Evolutionary conservation across 169 alveolate genomes (phyloP), one percentile per base, ranked within the genome.

Genomic region (Nephromyces sp.): DNA sequence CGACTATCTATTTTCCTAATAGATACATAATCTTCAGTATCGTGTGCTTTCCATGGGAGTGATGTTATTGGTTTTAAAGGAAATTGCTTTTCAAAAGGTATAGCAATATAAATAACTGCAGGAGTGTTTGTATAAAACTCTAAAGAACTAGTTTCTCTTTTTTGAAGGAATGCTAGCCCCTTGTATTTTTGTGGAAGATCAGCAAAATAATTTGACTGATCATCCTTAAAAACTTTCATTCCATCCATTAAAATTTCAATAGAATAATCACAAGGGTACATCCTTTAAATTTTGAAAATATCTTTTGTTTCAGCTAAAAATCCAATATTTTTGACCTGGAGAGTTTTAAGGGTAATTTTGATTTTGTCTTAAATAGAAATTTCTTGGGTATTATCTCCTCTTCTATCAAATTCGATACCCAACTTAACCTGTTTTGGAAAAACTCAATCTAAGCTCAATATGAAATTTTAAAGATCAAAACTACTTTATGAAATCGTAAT

Each of bases 371-470:
- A 68, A 84, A 84, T 32, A 86, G 81, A 52, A 82, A 83, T 33
- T 77, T 66, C 30, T 85, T 75, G 22, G 81, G 83, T 6, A 83
- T 73, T 1, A 70, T 78, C 61, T 82, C 82, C 25, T 83, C 76
- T 22, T 80, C 79, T 30, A 70, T 72, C 15, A 79, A 65, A 25
- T 84, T 71, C 4, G 89, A 79, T 64, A 70, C 64, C 92, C 92
- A 84, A n/a, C n/a, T n/a, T n/a, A n/a, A n/a, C n/a, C n/a, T n/a
- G n/a, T n/a, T n/a, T n/a, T n/a, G 66, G 80, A 62, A 8, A 84
- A 70, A 66, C 82, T 69, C 52, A 63, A 68, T 52, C 86, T 77
- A 22, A 0, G 6, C 52, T 66, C 29, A 3, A 62, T 34, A 74
- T 6, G 22, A 43, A 43, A 43, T 43, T n/a, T 43, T n/a, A 43